A percentile compares a stretch with the other conserved stretches of the same genome.
Evolutionary conservation across 169 alveolate genomes (phyloP).

Genomic region (Pseudocohnilembus persalinus): DNA sequence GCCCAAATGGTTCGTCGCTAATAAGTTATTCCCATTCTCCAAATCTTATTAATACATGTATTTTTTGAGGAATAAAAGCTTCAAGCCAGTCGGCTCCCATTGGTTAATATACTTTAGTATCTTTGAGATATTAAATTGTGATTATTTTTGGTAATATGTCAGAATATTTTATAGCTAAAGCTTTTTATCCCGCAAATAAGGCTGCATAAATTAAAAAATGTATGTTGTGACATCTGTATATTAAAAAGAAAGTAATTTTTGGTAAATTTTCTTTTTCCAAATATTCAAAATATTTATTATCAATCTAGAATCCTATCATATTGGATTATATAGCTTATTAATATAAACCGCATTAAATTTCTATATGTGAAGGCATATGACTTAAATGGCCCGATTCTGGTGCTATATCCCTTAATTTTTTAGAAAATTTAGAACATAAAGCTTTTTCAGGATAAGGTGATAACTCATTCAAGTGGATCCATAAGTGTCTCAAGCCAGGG

Average conservation of each 20-base stretch:
- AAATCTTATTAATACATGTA: conserved; percentile 1
- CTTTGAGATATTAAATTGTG: neutral
- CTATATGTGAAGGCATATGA: conserved; percentile 7
- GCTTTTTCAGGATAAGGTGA: conserved; percentile 11
- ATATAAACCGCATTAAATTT: neutral
- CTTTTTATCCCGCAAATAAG: neutral
- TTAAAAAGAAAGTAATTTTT: neutral
- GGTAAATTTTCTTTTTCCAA: neutral
- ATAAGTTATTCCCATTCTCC: conserved; percentile 3
- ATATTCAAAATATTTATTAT: neutral
- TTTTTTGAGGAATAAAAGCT: neutral
- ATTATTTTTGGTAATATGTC: neutral
- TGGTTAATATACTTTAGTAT: neutral
- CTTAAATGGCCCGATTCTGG: conserved; percentile 3
- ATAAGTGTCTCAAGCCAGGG: neutral
- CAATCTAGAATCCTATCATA: neutral
- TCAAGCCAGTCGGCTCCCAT: neutral
- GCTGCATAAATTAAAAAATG: neutral
- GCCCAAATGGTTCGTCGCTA: neutral
- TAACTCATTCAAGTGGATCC: neutral
- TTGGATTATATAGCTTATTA: neutral
- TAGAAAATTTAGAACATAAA: neutral
- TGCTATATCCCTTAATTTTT: neutral
- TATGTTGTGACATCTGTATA: neutral
- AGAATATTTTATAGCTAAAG: neutral